Conservation (phyloP, 768 basidiomycete genomes). For the Holtermannia corniformis region DNA sequence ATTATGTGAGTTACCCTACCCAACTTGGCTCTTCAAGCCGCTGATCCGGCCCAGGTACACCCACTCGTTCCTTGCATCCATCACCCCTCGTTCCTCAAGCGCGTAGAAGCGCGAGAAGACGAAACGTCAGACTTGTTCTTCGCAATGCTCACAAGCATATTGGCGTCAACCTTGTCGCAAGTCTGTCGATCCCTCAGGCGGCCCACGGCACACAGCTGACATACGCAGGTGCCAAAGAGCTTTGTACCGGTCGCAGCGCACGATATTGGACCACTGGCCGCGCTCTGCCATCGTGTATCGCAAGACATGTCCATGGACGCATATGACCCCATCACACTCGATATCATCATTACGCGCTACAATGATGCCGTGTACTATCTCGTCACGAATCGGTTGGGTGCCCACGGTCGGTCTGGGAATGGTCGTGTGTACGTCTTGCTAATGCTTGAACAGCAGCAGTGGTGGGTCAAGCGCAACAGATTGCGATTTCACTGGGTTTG, state of each 20-base stretch:
- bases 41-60: background rate
- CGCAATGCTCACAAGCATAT: background rate
- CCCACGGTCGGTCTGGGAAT: background rate
- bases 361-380: background rate
- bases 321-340: background rate
- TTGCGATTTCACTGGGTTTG: constrained; percentile 9
- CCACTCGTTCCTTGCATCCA: background rate
- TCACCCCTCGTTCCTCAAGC: background rate
- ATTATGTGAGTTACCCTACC: background rate
- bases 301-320: background rate
- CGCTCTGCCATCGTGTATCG: background rate
- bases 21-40: background rate
- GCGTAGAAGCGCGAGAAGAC: background rate
- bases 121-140: background rate
- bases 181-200: background rate
- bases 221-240: background rate
- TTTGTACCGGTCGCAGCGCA: background rate
- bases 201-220: background rate
- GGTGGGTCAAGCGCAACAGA: constrained; percentile 10
- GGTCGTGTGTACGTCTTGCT: no score
- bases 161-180: background rate
- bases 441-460: constrained; percentile 3
- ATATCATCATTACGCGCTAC: background rate
- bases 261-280: background rate
- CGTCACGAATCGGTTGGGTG: background rate